Conservation (phyloP, 2,329 filamentous ascomycete genomes). For the Zymoseptoria passerinii region DNA sequence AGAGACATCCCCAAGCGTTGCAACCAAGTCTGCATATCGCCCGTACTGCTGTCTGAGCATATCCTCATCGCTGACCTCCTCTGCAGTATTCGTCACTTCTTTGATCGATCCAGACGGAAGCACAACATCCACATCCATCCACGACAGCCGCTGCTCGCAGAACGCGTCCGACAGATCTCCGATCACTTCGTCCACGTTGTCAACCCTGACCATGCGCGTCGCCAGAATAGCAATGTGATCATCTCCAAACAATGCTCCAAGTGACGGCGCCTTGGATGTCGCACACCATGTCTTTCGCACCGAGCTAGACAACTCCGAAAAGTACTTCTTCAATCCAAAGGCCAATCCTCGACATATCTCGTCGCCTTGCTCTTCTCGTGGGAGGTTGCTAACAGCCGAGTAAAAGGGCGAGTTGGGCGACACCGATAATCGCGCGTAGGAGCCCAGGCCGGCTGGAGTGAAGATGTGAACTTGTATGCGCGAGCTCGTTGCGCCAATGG, state of each 20-base stretch:
- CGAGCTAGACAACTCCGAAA: constrained; percentile 69
- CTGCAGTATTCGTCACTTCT: constrained; percentile 20
- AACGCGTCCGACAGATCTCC: constrained; percentile 65
- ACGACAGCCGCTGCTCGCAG: constrained; percentile 71
- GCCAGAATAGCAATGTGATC: constrained; percentile 89
- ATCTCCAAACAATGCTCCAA: constrained; percentile 70
- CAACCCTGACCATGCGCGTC: constrained; percentile 72
- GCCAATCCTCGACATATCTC: constrained; percentile 85
- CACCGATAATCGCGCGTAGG: constrained; percentile 83
- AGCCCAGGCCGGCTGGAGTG: constrained; percentile 78
- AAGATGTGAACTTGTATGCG: constrained; percentile 92
- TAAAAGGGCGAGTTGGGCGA: constrained; percentile 90
- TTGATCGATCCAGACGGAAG: constrained; percentile 67
- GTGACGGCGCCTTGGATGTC: constrained; percentile 44
- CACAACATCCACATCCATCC: constrained; percentile 80
- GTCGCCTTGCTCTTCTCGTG: constrained; percentile 90
- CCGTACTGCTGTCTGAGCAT: constrained; percentile 60
- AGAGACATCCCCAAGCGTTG: constrained; percentile 70
- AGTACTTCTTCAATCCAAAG: constrained; percentile 91
- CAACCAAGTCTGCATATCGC: constrained; percentile 66
- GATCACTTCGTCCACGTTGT: constrained; percentile 66
- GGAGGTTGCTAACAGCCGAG: constrained; percentile 77
- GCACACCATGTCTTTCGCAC: constrained; percentile 63
- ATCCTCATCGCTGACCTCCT: constrained; percentile 25
- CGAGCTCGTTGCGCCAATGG: constrained; percentile 84